Conservation (phyloP, 2,329 filamentous ascomycete species). For the Xylariaceae sp. region DNA sequence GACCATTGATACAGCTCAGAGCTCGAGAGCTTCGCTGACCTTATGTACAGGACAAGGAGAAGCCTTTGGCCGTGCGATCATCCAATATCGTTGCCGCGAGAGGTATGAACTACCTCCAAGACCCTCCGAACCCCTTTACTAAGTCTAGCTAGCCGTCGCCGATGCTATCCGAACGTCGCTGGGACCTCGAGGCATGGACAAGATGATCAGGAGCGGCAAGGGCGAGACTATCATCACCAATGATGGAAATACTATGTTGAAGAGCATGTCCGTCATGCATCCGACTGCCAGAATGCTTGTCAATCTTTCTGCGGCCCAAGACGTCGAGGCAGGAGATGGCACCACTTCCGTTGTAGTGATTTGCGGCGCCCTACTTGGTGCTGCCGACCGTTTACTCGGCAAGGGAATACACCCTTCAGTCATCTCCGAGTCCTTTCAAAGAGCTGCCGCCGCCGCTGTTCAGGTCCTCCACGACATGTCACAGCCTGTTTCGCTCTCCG, state of each 20-base stretch:
- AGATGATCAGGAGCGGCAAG: slow-evolving; percentile 97
- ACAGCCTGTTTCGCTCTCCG: slow-evolving; percentile 81
- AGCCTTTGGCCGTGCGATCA: slow-evolving; percentile 93
- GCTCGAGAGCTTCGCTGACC: slow-evolving; percentile 13
- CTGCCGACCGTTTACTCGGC: slow-evolving; percentile 81
- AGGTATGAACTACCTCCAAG: slow-evolving; percentile 54
- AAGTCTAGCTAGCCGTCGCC: slow-evolving; percentile 67
- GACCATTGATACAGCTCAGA: slow-evolving; percentile 1
- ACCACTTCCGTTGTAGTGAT: slow-evolving; percentile 98
- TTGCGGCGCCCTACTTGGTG: slow-evolving; percentile 88
- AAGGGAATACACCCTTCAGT: slow-evolving; percentile 97
- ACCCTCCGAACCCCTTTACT: slow-evolving; percentile 21
- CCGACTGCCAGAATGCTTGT: slow-evolving; percentile 99
- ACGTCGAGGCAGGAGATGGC: slow-evolving; percentile 96
- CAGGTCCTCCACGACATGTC: slow-evolving; percentile 93
- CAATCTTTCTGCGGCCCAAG: slow-evolving; percentile 92
- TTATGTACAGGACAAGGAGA: slow-evolving; percentile 75
- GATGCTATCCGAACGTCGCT: slow-evolving; percentile 97
- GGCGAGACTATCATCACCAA: slow-evolving; percentile 99
- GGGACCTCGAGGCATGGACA: slow-evolving; percentile 96
- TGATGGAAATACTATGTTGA: slow-evolving; percentile 98
- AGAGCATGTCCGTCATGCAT: slow-evolving; percentile 98
- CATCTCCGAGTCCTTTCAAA: slow-evolving; percentile 96
- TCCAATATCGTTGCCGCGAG: slow-evolving; percentile 96
- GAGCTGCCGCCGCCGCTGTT: slow-evolving; percentile 85